Conservation (phyloP, 495 filamentous ascomycete genomes). For the Neurospora sp. region DNA sequence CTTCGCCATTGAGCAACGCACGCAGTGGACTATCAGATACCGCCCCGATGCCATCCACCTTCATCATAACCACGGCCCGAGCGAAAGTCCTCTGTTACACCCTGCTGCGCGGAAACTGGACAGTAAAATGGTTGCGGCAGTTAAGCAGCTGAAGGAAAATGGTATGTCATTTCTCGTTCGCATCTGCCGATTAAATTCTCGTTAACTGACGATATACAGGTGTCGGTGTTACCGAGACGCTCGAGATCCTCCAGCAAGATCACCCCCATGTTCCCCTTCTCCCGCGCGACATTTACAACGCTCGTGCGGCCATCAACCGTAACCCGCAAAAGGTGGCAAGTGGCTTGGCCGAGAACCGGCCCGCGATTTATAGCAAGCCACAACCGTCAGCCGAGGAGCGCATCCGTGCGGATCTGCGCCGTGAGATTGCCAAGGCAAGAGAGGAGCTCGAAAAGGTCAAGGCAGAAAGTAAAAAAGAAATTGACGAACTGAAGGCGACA, state of each 20-base stretch:
- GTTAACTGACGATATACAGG: slow-evolving; percentile 26
- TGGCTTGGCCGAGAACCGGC: slow-evolving; percentile 39
- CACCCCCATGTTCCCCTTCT: slow-evolving; percentile 44
- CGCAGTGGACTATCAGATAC: slow-evolving; percentile 46
- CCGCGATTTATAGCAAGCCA: slow-evolving; percentile 47
- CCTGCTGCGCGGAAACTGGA: slow-evolving; percentile 47
- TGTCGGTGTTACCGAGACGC: slow-evolving; percentile 43
- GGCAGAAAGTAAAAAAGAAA: slow-evolving; percentile 36
- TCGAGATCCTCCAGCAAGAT: slow-evolving; percentile 45
- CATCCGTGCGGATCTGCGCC: slow-evolving; percentile 41
- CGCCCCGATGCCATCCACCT: slow-evolving; percentile 39
- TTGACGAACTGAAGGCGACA: slow-evolving; percentile 38
- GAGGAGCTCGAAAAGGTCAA: slow-evolving; percentile 39
- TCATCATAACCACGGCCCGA: slow-evolving; percentile 45
- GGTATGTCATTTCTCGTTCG: slow-evolving; percentile 24
- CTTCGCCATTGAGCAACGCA: slow-evolving; percentile 46
- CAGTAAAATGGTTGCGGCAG: slow-evolving; percentile 46
- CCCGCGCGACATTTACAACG: slow-evolving; percentile 48
- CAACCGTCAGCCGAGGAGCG: slow-evolving; percentile 46
- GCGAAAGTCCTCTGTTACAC: slow-evolving; percentile 44
- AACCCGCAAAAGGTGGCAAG: slow-evolving; percentile 45
- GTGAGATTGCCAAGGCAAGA: slow-evolving; percentile 37
- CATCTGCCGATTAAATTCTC: background rate
- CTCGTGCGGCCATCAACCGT: slow-evolving; percentile 46
- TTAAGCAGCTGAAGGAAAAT: slow-evolving; percentile 44